Evolutionary conservation across 2,329 filamentous ascomycete species (phyloP), one percentile per base, ranked within the genome.

Genomic region (Ophiocordyceps polyrhachis-furcata): DNA sequence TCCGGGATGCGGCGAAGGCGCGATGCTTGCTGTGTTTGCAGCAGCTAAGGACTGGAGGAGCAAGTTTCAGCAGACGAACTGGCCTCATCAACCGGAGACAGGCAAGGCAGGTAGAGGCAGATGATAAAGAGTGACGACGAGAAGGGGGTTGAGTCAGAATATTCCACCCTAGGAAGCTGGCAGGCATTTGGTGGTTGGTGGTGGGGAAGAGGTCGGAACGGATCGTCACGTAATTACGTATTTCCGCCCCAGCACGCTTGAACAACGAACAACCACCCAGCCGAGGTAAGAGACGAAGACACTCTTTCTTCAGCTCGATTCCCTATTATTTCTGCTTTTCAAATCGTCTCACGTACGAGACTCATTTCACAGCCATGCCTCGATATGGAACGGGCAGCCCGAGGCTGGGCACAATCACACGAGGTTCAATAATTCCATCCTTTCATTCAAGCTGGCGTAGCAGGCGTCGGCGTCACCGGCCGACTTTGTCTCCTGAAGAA

Each of bases 401-500:
- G 25, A 28, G 25, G 25, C 9, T 28, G 25, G 25, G 25, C 25
- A 28, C 25, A 28, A 2, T 28, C 25, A 28, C 21, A 28, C 25
- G 25, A 28, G 25, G 4, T 28, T 28, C 4, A 28, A 28, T 28
- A 4, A 28, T 28, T 11, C 2, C 25, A 2, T 28, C 25, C 9
- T 28, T 28, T 28, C 25, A 9, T 28, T 28, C 25, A 28, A 28
- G 9, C 25, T 28, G 25, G 25, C 9, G 25, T 28, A 28, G 25
- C 8, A 9, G 25, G 54, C 17, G 56, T 64, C 5, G 71, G 71
- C 45, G 70, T 74, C 14, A 64, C 68, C 20, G 73, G 71, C 29
- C 71, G 62, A 52, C 72, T 76, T 46, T 71, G 69, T 42, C 59
- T 60, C 31, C 59, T 63, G 49, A 83, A 80, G 52, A 94, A 78